Conservation (phyloP, 495 filamentous ascomycete genomes). For the Astrocystis sublimbata region DNA sequence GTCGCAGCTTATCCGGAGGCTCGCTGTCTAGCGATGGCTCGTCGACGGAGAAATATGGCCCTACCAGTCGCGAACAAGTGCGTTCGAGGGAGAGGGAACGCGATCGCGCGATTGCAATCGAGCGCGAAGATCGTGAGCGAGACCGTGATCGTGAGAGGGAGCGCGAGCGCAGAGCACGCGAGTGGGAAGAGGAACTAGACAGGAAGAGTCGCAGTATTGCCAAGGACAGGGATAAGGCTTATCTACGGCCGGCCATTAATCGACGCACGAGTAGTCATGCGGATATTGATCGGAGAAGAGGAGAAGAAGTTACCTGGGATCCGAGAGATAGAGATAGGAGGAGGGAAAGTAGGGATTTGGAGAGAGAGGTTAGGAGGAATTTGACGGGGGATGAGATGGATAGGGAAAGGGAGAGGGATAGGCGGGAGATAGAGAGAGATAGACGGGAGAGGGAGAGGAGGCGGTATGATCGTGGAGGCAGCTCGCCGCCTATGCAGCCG, state of each 20-base stretch:
- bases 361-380: conserved; percentile 32
- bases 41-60: conserved; percentile 24
- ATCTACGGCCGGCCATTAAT: conserved; percentile 32
- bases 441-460: conserved; percentile 28
- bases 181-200: conserved; percentile 29
- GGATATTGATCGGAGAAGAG: conserved; percentile 38
- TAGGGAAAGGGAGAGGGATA: conserved; percentile 26
- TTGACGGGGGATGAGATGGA: conserved; percentile 31
- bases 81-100: conserved; percentile 26
- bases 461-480: conserved; percentile 28
- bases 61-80: conserved; percentile 28
- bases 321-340: conserved; percentile 29
- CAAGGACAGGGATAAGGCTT: conserved; percentile 31
- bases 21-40: conserved; percentile 34
- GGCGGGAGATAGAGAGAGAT: no score
- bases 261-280: conserved; percentile 48
- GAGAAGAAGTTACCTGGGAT: conserved; percentile 33
- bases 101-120: conserved; percentile 1
- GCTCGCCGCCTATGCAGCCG: no score
- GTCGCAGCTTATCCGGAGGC: conserved; percentile 31
- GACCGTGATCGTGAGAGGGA: conserved; percentile 23
- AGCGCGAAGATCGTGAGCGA: conserved; percentile 1
- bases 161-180: conserved; percentile 28
- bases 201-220: conserved; percentile 26
- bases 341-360: conserved; percentile 30